Percentiles rank a stretch among this genome's conserved stretches.
These are phyloP conservation scores for Rhododendron molle DNA, from an alignment of 148 eudicot species.

Conservation along the genomic window DNA sequence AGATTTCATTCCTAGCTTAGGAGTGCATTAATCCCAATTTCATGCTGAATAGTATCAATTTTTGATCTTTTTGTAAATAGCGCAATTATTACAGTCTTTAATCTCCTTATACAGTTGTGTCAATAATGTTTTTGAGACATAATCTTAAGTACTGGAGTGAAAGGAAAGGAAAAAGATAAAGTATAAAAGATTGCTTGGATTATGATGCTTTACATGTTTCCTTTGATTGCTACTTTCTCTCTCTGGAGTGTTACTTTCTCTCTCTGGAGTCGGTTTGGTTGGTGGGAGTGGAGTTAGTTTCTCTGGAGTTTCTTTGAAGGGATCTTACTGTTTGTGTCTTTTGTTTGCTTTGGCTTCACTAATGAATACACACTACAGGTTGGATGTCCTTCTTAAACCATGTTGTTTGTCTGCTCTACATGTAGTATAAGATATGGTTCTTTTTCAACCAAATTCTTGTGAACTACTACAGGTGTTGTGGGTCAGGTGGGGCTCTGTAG, in stretches of 20 bases:
- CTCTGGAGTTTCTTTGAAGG: constrained; percentile 76
- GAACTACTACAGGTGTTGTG: constrained; percentile 29
- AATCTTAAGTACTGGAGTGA: constrained; percentile 23
- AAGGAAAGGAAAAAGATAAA: constrained; percentile 32
- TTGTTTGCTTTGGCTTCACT: constrained; percentile 19
- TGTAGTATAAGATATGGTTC: constrained; percentile 16
- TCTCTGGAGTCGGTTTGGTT: constrained; percentile 45
- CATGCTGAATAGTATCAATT: no score
- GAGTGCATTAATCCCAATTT: background rate
- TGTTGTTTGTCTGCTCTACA: constrained; percentile 21
- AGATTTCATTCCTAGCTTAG: background rate
- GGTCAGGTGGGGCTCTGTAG: constrained; percentile 35
- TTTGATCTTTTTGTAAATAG: background rate
- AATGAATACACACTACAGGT: constrained; percentile 23
- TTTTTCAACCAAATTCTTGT: constrained; percentile 22
- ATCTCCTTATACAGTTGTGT: background rate
- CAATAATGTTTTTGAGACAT: background rate
- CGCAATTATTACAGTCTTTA: background rate
- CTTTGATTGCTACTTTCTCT: constrained; percentile 25
- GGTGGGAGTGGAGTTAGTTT: constrained; percentile 76
- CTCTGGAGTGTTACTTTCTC: constrained; percentile 19
- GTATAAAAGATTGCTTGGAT: constrained; percentile 24
- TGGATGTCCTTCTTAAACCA: constrained; percentile 11
- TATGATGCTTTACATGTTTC: constrained; percentile 17
- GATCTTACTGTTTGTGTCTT: constrained; percentile 37